Conservation (phyloP, 2,329 filamentous ascomycete species). For the Periconia digitata region DNA sequence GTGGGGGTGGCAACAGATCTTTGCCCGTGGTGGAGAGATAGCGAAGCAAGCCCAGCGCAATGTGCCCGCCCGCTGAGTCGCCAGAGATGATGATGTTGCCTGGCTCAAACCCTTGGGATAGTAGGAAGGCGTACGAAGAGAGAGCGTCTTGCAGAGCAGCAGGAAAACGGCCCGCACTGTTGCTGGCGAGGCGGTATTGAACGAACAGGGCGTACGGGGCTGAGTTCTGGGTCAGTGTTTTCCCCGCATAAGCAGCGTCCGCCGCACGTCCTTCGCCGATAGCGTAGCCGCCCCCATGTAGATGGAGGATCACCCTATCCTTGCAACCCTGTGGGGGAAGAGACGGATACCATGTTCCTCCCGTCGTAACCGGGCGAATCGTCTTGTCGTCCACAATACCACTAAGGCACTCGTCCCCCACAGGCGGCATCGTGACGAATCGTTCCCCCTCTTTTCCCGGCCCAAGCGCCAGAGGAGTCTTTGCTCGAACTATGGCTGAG, state of each 20-base stretch:
- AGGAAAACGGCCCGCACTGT: slow-evolving; percentile 41
- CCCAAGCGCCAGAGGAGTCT: slow-evolving; percentile 5
- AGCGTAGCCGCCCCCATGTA: slow-evolving; percentile 48
- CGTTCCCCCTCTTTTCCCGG: slow-evolving; percentile 8
- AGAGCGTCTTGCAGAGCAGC: slow-evolving; percentile 49
- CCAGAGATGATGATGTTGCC: slow-evolving; percentile 43
- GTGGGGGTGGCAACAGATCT: slow-evolving; percentile 22
- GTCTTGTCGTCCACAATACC: slow-evolving; percentile 7
- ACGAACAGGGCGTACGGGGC: slow-evolving; percentile 34
- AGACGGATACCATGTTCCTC: slow-evolving; percentile 7
- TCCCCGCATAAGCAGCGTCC: slow-evolving; percentile 25
- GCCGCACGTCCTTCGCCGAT: slow-evolving; percentile 11
- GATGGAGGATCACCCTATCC: slow-evolving; percentile 38
- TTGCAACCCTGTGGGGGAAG: slow-evolving; percentile 1
- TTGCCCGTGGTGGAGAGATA: slow-evolving; percentile 38
- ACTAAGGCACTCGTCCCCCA: slow-evolving; percentile 1
- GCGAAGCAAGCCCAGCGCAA: slow-evolving; percentile 43
- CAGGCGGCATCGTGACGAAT: slow-evolving; percentile 5
- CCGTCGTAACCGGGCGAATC: slow-evolving; percentile 5
- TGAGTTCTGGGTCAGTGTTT: slow-evolving; percentile 26
- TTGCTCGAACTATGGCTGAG: slow-evolving; percentile 4
- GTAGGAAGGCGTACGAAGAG: slow-evolving; percentile 42
- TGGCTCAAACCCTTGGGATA: slow-evolving; percentile 33
- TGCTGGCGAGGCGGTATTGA: slow-evolving; percentile 46
- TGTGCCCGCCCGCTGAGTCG: slow-evolving; percentile 48